A percentile compares a stretch with the other conserved stretches of the same genome.
Evolutionary conservation across 495 filamentous ascomycete species (phyloP).

Genomic region (Xylaria acuta): DNA sequence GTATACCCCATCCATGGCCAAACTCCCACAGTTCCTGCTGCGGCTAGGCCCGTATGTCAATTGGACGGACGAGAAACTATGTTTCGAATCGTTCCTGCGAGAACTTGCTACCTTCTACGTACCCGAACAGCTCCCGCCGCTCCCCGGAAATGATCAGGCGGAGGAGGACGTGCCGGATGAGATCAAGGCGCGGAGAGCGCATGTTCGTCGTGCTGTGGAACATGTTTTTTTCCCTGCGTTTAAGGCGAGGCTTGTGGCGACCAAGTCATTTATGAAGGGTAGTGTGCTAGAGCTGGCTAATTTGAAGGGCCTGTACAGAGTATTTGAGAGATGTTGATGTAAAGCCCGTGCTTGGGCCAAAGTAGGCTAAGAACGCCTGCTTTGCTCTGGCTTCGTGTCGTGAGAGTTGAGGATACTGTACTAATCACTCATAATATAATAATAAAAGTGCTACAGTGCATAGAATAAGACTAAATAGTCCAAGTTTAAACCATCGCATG

Average conservation of each 20-base stretch:
- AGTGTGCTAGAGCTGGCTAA: constrained; percentile 90
- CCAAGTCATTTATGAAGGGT: constrained; percentile 71
- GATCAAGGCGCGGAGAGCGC: constrained; percentile 60
- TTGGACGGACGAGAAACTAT: constrained; percentile 83
- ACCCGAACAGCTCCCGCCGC: constrained; percentile 77
- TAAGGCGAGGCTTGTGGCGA: constrained; percentile 82
- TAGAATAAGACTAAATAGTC: neutral
- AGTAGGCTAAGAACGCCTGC: too few species aligned
- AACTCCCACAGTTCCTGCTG: constrained; percentile 88
- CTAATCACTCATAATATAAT: neutral
- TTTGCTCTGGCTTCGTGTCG: constrained; percentile 21
- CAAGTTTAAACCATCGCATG: neutral
- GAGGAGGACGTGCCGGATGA: constrained; percentile 56
- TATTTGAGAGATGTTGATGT: constrained; percentile 92
- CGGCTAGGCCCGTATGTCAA: constrained; percentile 86
- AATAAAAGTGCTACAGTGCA: neutral
- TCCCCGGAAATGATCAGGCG: constrained; percentile 47
- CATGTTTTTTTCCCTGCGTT: constrained; percentile 82
- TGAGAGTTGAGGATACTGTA: neutral
- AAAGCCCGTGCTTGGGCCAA: neutral
- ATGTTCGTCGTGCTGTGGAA: constrained; percentile 69
- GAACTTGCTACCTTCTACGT: constrained; percentile 95
- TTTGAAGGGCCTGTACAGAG: constrained; percentile 90
- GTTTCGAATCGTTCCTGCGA: constrained; percentile 82
- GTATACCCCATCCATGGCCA: constrained; percentile 83